These are phyloP conservation scores for Ochromonadaceae sp. DNA, from an alignment of 352 stramenopile genomes.

Conservation along the genomic window DNA sequence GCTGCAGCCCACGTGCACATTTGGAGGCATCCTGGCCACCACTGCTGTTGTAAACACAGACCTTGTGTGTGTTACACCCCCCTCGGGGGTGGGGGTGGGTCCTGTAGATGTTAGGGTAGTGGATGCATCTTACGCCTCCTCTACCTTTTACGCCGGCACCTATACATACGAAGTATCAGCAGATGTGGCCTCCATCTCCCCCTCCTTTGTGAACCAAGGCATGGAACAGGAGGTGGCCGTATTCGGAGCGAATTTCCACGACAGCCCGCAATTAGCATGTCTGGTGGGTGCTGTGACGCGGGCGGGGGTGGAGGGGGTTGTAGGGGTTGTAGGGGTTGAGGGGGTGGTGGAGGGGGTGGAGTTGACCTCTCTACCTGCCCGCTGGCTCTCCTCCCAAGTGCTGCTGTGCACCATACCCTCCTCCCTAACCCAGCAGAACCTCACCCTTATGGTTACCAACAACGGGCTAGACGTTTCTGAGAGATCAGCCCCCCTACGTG, in stretches of 20 bases:
- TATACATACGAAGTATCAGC: not conserved
- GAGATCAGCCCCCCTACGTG: not conserved
- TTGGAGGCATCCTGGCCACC: not conserved
- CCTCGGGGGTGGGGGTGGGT: not conserved
- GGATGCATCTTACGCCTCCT: not conserved
- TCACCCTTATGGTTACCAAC: constrained; percentile 27
- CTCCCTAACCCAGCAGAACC: constrained; percentile 16
- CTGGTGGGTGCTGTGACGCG: too few species aligned
- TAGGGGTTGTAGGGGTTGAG: too few species aligned
- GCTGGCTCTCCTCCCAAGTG: constrained; percentile 28
- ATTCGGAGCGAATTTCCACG: constrained; percentile 3
- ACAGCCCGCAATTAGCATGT: constrained; percentile 30
- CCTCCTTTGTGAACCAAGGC: constrained; percentile 26
- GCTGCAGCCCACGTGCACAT: not conserved
- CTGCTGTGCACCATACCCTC: constrained; percentile 33
- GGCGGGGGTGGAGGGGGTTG: too few species aligned
- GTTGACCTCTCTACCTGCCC: constrained; percentile 18
- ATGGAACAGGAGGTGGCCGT: constrained; percentile 26
- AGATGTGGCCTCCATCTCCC: not conserved
- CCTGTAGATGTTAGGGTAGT: not conserved
- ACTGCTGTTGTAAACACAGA: not conserved
- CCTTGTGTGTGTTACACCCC: not conserved
- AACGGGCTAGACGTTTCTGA: constrained; percentile 23
- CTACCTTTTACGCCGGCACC: not conserved
- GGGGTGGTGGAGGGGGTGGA: too few species aligned